Conservation (phyloP, 1,284 basidiomycete genomes). For the Abortiporus biennis region DNA sequence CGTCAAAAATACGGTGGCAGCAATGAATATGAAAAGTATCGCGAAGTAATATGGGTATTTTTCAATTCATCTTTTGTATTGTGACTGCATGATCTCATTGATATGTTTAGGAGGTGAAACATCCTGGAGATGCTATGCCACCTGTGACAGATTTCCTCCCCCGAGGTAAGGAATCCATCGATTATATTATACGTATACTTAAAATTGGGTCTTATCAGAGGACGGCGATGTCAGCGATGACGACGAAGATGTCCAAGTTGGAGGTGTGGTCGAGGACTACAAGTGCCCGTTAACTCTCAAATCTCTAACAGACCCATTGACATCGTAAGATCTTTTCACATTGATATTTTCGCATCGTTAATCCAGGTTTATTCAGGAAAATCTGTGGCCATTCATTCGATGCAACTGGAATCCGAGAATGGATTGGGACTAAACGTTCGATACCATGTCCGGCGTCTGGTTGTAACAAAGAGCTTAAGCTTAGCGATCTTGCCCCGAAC, state of each 20-base stretch:
- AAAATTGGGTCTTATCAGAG: constrained; percentile 39
- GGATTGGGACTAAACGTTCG: constrained; percentile 33
- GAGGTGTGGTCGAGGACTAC: constrained; percentile 76
- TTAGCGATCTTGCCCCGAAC: constrained; percentile 46
- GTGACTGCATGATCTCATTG: too few relatives aligned
- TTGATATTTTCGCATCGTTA: constrained; percentile 1
- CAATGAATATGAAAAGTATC: constrained; percentile 59
- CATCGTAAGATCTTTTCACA: constrained; percentile 48
- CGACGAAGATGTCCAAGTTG: constrained; percentile 78
- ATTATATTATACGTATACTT: constrained; percentile 1
- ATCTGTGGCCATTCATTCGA: constrained; percentile 74
- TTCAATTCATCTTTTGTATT: constrained; percentile 1
- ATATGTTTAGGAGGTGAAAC: constrained; percentile 51
- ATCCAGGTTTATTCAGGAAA: constrained; percentile 31
- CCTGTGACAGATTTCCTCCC: constrained; percentile 70
- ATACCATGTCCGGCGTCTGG: constrained; percentile 62
- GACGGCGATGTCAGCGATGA: constrained; percentile 72
- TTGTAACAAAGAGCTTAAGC: constrained; percentile 51
- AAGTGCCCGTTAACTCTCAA: constrained; percentile 74
- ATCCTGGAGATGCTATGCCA: constrained; percentile 66
- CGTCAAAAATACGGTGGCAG: constrained; percentile 71
- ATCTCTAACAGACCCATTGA: constrained; percentile 61
- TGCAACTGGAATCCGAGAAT: constrained; percentile 49
- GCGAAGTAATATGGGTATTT: constrained; percentile 62
- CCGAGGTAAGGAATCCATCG: constrained; percentile 41